A percentile compares a stretch with the other conserved stretches of the same genome.
Conservation (phyloP, 306 rosid genomes). For the Cyclanthera cordifolia region DNA sequence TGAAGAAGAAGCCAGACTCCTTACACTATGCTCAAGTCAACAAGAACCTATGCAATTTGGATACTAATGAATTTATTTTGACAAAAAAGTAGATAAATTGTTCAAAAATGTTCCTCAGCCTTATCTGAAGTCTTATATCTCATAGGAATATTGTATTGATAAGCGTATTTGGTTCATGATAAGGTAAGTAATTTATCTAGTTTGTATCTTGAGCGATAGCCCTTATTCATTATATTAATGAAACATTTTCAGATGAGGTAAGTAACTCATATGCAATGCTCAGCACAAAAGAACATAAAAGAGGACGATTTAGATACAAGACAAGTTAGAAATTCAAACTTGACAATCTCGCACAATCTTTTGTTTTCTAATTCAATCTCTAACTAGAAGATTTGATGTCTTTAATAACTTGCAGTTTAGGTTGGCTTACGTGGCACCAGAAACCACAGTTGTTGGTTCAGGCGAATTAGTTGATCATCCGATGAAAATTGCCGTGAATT, state of each 20-base stretch:
- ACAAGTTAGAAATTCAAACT: too few species aligned
- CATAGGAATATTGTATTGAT: not conserved
- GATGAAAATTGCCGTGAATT: slow-evolving; percentile 49
- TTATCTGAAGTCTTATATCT: not conserved
- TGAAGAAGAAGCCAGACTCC: too few species aligned
- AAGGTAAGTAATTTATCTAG: not conserved
- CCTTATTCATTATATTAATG: too few species aligned
- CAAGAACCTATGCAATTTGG: not conserved
- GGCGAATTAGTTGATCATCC: slow-evolving; percentile 82
- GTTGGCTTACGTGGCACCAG: slow-evolving; percentile 84
- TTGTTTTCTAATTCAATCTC: not conserved
- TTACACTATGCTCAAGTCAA: too few species aligned
- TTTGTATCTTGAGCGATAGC: too few species aligned
- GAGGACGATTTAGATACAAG: not conserved
- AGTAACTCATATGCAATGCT: not conserved
- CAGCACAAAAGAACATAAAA: not conserved
- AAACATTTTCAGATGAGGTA: too few species aligned
- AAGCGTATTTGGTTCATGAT: not conserved
- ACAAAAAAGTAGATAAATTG: not conserved
- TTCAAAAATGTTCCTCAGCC: not conserved
- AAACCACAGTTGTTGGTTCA: slow-evolving; percentile 73
- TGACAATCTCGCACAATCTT: too few species aligned
- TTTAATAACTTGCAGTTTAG: slow-evolving; percentile 43
- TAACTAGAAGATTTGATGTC: not conserved
- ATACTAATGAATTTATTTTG: not conserved